A percentile compares a stretch with the other conserved stretches of the same genome.
These are phyloP conservation scores for Oryza meridionalis DNA, from an alignment of 176 grass and related monocot genomes.

Conservation along the genomic window DNA sequence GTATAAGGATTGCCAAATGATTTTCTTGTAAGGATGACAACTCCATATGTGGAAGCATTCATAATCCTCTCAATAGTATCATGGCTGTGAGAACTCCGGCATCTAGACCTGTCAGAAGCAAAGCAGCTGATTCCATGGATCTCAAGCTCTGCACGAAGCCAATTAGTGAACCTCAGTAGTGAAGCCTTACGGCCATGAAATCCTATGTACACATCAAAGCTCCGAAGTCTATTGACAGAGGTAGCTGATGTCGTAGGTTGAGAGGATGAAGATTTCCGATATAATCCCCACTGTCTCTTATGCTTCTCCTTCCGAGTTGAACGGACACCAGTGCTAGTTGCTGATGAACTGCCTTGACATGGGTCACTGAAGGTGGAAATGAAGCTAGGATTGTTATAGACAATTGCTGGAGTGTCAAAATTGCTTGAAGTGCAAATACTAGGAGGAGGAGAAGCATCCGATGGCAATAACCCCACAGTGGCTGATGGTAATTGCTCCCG, in stretches of 20 bases:
- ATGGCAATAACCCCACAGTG: slow-evolving; percentile 37
- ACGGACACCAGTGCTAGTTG: slow-evolving; percentile 39
- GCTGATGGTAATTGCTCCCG: slow-evolving; percentile 38
- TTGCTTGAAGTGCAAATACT: slow-evolving; percentile 75
- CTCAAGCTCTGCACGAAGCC: slow-evolving; percentile 93
- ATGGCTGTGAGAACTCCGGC: slow-evolving; percentile 73
- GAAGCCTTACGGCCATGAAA: slow-evolving; percentile 93
- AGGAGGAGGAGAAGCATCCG: slow-evolving; percentile 65
- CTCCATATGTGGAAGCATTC: slow-evolving; percentile 87
- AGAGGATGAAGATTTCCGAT: slow-evolving; percentile 49
- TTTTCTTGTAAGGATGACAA: slow-evolving; percentile 90
- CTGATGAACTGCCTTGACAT: slow-evolving; percentile 62
- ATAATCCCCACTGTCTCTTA: slow-evolving; percentile 48
- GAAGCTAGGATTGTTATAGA: slow-evolving; percentile 63
- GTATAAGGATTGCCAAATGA: slow-evolving; percentile 94
- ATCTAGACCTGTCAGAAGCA: slow-evolving; percentile 80
- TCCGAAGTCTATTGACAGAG: slow-evolving; percentile 62
- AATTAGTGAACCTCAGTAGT: slow-evolving; percentile 82
- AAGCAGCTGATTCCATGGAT: slow-evolving; percentile 96
- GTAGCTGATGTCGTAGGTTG: slow-evolving; percentile 54
- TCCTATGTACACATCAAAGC: slow-evolving; percentile 89
- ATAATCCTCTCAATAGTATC: slow-evolving; percentile 83
- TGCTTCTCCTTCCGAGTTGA: slow-evolving; percentile 59
- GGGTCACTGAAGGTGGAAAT: slow-evolving; percentile 67
- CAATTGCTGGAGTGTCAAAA: slow-evolving; percentile 68